Conservation (phyloP, 805 yeast genomes). For the Ogataea wickerhamii region DNA sequence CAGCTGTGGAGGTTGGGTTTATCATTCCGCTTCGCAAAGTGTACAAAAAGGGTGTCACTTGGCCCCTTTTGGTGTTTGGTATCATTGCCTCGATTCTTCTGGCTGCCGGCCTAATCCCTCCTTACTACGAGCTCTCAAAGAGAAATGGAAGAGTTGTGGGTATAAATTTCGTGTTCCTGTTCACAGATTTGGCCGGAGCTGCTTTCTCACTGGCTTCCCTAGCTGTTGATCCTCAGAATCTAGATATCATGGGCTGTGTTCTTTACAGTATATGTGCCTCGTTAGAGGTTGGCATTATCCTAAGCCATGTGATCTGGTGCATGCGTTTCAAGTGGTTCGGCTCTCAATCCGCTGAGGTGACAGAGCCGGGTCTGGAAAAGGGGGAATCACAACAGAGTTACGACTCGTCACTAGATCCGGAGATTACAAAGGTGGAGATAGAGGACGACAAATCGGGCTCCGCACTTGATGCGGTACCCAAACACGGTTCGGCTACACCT, state of each 20-base stretch:
- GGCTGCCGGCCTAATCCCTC: conserved; percentile 52
- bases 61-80: conserved; percentile 49
- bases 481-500: no score
- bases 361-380: conserved; percentile 2
- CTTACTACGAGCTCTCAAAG: conserved; percentile 51
- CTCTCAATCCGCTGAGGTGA: conserved; percentile 2
- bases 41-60: conserved; percentile 36
- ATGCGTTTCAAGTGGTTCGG: conserved; percentile 36
- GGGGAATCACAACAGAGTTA: neutral
- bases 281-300: conserved; percentile 73
- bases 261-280: conserved; percentile 70
- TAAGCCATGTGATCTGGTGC: conserved; percentile 70
- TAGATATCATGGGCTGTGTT: conserved; percentile 78
- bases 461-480: no score
- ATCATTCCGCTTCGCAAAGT: conserved; percentile 50
- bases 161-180: conserved; percentile 47
- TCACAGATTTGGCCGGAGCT: conserved; percentile 52
- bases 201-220: conserved; percentile 59
- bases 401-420: neutral
- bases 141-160: conserved; percentile 54
- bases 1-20: conserved; percentile 44
- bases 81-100: conserved; percentile 46
- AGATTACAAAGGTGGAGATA: neutral
- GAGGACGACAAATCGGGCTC: no score
- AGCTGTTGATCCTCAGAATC: conserved; percentile 45